These are phyloP conservation scores for Sporothrix luriei DNA, from an alignment of 2,329 filamentous ascomycete genomes.

Conservation along the genomic window DNA sequence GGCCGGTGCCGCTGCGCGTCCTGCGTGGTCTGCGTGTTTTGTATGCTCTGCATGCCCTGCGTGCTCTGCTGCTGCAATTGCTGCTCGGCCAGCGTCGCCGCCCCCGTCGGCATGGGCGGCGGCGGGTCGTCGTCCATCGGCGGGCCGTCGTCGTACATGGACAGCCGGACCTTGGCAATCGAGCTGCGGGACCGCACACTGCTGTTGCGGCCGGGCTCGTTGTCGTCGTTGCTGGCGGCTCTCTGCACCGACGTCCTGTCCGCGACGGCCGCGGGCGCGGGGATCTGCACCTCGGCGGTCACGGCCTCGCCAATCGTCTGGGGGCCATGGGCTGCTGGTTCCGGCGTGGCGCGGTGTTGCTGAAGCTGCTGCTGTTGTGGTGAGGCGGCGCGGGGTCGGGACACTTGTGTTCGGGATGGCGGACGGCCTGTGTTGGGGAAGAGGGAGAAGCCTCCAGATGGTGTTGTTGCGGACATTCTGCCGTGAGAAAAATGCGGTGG, in stretches of 20 bases:
- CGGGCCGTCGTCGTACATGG: conserved; percentile 37
- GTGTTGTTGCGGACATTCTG: conserved; percentile 47
- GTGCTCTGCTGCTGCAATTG: conserved; percentile 25
- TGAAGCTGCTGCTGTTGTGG: conserved; percentile 40
- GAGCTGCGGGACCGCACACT: conserved; percentile 58
- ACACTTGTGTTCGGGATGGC: conserved; percentile 49
- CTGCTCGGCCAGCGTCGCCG: conserved; percentile 28
- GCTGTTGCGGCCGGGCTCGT: conserved; percentile 53
- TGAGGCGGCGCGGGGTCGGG: conserved; percentile 45
- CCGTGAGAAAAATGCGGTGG: not conserved
- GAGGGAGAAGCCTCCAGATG: conserved; percentile 57
- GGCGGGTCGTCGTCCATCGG: conserved; percentile 33
- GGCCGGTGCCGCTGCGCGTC: conserved; percentile 35
- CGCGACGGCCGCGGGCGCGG: conserved; percentile 49
- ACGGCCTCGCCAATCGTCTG: conserved; percentile 32
- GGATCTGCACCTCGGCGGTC: conserved; percentile 40
- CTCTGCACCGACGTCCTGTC: not conserved
- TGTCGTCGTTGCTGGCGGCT: conserved; percentile 29
- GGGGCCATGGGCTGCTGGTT: not conserved
- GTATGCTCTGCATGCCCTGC: conserved; percentile 26
- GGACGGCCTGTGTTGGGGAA: conserved; percentile 57
- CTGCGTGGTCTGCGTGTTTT: conserved; percentile 17
- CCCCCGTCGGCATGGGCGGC: conserved; percentile 32
- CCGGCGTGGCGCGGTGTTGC: conserved; percentile 34
- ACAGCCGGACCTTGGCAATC: conserved; percentile 58